Base-by-base conservation (phyloP, 805 yeast species). In the Barnettozyma californica region DNA sequence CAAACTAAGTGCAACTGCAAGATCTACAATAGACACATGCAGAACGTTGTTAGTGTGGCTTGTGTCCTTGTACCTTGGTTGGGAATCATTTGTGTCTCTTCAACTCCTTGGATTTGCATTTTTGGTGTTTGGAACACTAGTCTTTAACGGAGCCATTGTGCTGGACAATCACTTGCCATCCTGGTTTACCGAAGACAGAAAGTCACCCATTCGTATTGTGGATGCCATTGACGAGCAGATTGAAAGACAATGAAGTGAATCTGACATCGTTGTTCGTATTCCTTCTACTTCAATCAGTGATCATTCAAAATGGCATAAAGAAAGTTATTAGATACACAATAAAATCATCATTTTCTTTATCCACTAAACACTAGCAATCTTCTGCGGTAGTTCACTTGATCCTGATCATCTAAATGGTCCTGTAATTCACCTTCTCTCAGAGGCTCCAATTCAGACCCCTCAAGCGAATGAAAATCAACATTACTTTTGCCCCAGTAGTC, bases 21-120 rank as follows among this genome's bases (percentile, higher is more conserved):
- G 94, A 59, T 81, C 89, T 20, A 87, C 94, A 2, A 77, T 87
- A 44, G 95, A 87, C 59, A 82, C 90, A 0, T 82, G 86, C 50
- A 73, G 95, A 54, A 86, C 94, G 0, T 65, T 85, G 21, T 65
- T 84, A 25, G 91, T 87, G 16, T 87, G 95, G 95, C 35, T 82
- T 1, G 76, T 84, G 9, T 87, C 94, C 0, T 67, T 87, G 44
- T 45, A 65, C 20, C 58, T 86, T 53, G 94, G 92, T 4, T 87
- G 94, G 95, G 94, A 87, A 64, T 57, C 71, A 1, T 87, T 85
- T 66, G 71, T 72, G 19, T 57, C 68, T n/a, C 64, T 83, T 45
- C 95, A 87, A 62, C 67, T 81, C 19, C 26, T 76, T 18, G 95
- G 94, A 0, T 87, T 87, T 59, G 67, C 61, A 0, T 58, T 80